Percentiles rank a stretch among this genome's conserved stretches.
Conservation (phyloP, 805 yeast genomes). For the Ogataea methylovora region DNA sequence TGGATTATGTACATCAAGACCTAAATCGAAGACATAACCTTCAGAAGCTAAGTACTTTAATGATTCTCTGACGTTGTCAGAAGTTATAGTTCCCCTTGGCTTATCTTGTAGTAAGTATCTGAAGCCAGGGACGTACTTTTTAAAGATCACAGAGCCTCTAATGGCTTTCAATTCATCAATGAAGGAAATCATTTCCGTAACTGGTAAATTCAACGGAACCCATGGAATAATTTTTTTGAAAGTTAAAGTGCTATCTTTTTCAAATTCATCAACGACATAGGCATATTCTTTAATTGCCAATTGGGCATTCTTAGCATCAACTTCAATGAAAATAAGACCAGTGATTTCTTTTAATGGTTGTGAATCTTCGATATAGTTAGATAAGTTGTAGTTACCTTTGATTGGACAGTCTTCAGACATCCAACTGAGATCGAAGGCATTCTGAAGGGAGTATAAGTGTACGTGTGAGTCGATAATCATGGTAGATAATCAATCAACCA, state of each 20-base stretch:
- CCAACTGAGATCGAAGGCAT: constrained; percentile 24
- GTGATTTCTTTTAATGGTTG: constrained; percentile 8
- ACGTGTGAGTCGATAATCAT: constrained; percentile 28
- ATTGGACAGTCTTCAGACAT: constrained; percentile 23
- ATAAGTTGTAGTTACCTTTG: constrained; percentile 16
- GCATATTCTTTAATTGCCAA: constrained; percentile 20
- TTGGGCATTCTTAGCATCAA: constrained; percentile 22
- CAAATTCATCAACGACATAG: constrained; percentile 15
- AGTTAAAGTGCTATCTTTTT: constrained; percentile 8
- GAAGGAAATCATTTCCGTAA: constrained; percentile 10
- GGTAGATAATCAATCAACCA: background rate
- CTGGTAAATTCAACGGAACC: constrained; percentile 35
- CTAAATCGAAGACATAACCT: constrained; percentile 32
- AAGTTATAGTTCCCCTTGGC: constrained; percentile 27
- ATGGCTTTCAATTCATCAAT: constrained; percentile 10
- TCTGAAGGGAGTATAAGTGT: constrained; percentile 24
- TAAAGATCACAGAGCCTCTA: constrained; percentile 5
- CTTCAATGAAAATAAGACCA: constrained; percentile 29
- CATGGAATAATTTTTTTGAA: constrained; percentile 30
- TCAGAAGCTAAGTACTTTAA: constrained; percentile 26
- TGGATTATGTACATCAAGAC: constrained; percentile 28
- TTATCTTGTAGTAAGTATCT: constrained; percentile 37
- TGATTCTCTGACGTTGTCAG: constrained; percentile 21
- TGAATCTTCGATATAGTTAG: constrained; percentile 17
- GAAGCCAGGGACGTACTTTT: constrained; percentile 28